Percentiles rank a stretch among this genome's conserved stretches.
phyloP scores from a whole-genome alignment of 2,329 filamentous ascomycete species.

The Claviceps maximensis region DNA sequence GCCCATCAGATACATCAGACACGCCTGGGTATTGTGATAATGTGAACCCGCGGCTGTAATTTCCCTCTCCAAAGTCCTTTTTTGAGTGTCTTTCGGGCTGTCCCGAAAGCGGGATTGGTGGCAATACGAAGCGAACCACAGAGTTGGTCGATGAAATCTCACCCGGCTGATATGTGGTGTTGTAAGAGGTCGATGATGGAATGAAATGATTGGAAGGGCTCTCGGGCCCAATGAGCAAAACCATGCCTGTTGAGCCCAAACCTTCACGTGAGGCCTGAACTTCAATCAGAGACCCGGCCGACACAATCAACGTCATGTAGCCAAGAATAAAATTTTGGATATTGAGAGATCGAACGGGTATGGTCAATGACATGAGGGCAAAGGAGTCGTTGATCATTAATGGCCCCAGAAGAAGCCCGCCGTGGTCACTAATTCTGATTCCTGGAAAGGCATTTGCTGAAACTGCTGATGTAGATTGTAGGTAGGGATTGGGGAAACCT shows the following conservation, averaged over 20 bases:
- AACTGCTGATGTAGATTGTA: constrained; percentile 27
- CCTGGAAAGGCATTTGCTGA: constrained; percentile 36
- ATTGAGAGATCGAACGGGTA: constrained; percentile 57
- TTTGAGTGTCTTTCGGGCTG: constrained; percentile 33
- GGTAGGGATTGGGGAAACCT: constrained; percentile 24
- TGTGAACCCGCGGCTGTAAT: constrained; percentile 38
- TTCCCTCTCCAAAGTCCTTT: constrained; percentile 21
- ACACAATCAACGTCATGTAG: constrained; percentile 70
- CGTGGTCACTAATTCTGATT: constrained; percentile 34
- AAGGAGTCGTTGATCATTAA: constrained; percentile 58
- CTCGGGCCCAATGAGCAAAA: constrained; percentile 57
- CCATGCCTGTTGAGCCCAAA: constrained; percentile 54
- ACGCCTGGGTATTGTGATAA: constrained; percentile 51
- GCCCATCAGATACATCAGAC: constrained; percentile 41
- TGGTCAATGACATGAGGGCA: constrained; percentile 66
- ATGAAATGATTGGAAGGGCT: constrained; percentile 53
- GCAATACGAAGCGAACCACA: constrained; percentile 46
- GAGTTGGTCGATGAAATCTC: constrained; percentile 26
- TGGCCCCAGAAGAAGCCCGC: constrained; percentile 63
- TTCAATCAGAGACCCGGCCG: constrained; percentile 49
- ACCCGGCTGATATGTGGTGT: constrained; percentile 28
- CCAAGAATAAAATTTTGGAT: constrained; percentile 52
- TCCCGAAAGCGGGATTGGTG: constrained; percentile 30
- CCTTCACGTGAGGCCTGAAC: constrained; percentile 55
- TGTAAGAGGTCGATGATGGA: constrained; percentile 29